Base-by-base conservation (phyloP, 192 early-diverging fungal genomes). In the Backusella tuberculispora region DNA sequence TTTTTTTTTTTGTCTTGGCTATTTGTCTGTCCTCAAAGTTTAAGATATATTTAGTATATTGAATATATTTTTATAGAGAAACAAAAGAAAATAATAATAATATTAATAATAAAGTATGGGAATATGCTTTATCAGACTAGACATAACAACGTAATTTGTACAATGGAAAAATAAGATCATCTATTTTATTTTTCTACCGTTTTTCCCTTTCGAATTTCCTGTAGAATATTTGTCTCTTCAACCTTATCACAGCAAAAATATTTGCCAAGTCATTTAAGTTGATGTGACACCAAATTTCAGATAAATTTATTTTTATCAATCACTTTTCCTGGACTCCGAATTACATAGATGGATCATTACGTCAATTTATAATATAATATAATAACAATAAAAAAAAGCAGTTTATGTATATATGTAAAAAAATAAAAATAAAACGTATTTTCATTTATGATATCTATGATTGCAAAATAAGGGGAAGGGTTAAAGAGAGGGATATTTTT, bases 381-480 rank as follows among this genome's bases (percentile, higher is more conserved):
- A 34, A 2, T 34, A 60, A 60, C 53, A 60, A 60, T 60, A 60
- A 60, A 60, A 60, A 50, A 60, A 60, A 60, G n/a, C 24, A 13
- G 53, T 60, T 60, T 60, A 60, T 60, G 53, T 60, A 60, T 26
- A 26, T 60, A 24, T 60, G 26, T 26, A 46, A 46, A 46, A 60
- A 60, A 60, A 13, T 34, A 34, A 34, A 34, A 34, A 34, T 34
- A 34, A 60, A 60, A 60, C 53, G 21, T 60, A 60, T 60, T 60
- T 60, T 60, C 53, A 60, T 60, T 19, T 60, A 60, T 60, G 53
- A 60, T 60, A 60, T 60, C 53, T 60, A 60, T 60, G 21, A 60
- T 60, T 60, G 53, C 53, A 60, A 60, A 60, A 24, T 60, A 60
- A 60, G 53, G 53, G 53, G 53, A 60, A 60, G 53, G 53, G 53